These are phyloP conservation scores for Capsicum chinense DNA, from an alignment of 257 asterid species.

Conservation along the genomic window DNA sequence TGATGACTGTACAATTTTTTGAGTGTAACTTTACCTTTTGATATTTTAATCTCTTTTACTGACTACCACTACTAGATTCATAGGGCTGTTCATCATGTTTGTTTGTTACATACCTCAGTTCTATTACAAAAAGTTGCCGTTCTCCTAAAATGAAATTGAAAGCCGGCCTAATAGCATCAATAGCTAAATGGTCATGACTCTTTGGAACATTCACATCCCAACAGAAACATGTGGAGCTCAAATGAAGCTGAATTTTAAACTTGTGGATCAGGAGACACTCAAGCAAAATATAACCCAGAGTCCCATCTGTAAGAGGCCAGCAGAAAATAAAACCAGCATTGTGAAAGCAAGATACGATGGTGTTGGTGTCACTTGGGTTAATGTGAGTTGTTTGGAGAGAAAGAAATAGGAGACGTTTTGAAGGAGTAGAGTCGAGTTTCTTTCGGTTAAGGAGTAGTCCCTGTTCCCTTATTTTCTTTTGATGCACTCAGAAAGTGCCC, in stretches of 20 bases:
- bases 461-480: too few relatives aligned
- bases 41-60: not conserved
- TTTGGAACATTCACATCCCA: not conserved
- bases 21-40: constrained; percentile 8
- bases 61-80: not conserved
- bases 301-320: constrained; percentile 8
- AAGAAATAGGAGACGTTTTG: too few relatives aligned
- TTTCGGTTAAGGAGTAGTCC: too few relatives aligned
- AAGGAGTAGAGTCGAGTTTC: too few relatives aligned
- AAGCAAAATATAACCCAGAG: constrained; percentile 1
- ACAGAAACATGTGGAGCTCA: not conserved
- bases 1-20: constrained; percentile 18
- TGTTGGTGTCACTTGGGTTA: too few relatives aligned
- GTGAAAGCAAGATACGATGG: not conserved
- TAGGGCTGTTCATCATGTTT: not conserved
- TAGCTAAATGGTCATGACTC: not conserved
- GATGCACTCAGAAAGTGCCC: too few relatives aligned
- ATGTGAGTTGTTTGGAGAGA: too few relatives aligned
- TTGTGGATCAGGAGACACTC: not conserved
- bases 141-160: constrained; percentile 21
- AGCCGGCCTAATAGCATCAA: not conserved
- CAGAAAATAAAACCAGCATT: not conserved
- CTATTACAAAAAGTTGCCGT: constrained; percentile 10
- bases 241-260: not conserved
- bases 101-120: constrained; percentile 9